Base-by-base conservation (phyloP, 2,329 filamentous ascomycete genomes). In the Colletotrichum scovillei region DNA sequence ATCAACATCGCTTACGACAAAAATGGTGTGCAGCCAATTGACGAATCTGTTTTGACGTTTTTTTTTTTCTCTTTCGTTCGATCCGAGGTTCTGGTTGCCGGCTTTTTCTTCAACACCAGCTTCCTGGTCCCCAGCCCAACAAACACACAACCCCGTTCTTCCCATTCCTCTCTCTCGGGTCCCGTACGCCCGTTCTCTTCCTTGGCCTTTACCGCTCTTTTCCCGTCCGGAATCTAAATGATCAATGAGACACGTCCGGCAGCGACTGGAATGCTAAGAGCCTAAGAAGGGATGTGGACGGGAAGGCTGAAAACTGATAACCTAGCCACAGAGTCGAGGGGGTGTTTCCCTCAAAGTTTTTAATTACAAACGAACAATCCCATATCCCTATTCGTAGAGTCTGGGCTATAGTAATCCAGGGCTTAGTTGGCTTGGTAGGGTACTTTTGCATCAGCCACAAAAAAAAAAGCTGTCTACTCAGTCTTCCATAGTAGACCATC, bases 1-100 rank as follows among this genome's bases (percentile, higher is more conserved):
- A 11, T 0, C 32, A 62, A 58, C 62, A 62, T 67, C 63, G 63
- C 42, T 62, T 30, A 9, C 22, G 9, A 16, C n/a, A 49, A 14
- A 52, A 32, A 49, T 22, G 16, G n/a, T 60, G 22, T 56, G 32
- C 42, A 42, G 42, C 59, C 67, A 64, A 73, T 65, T 72, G 55
- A 46, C 12, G 32, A 70, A 14, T 32, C 53, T n/a, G 14, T 60
- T 62, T 32, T 63, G 65, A 46, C 58, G 65, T 69, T 22, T n/a
- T 42, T 42, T 42, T 35, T 5, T 12, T 12, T 30, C 9, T 32
- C 30, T 32, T 9, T 32, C 30, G 8, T 32, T 59, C 49, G 59
- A 60, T 73, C 70, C 70, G 70, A 73, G 46, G 67, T 28, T 73
- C 67, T 73, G 70, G 70, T 73, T 63, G n/a, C 46, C 32, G 60